A percentile compares a stretch with the other conserved stretches of the same genome.
These are phyloP conservation scores for Yarrowia divulgata DNA, from an alignment of 805 yeast genomes.

Conservation along the genomic window DNA sequence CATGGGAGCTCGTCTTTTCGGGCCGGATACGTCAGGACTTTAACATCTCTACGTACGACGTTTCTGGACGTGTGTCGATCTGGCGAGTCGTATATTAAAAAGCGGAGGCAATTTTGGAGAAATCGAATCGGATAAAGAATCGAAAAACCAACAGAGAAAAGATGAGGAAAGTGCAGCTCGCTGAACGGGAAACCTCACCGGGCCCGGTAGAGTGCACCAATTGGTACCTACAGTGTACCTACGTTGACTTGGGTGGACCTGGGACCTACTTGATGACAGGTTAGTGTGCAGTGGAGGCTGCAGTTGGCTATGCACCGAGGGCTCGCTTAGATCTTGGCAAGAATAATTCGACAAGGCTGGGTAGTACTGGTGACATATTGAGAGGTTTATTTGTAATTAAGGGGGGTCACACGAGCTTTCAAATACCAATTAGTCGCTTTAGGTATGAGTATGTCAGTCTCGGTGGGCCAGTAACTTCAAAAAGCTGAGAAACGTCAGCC, in stretches of 20 bases:
- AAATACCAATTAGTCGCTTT: not conserved
- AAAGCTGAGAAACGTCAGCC: too few species aligned
- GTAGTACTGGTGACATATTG: not conserved
- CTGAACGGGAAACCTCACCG: not conserved
- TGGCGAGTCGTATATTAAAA: not conserved
- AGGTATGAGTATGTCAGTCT: not conserved
- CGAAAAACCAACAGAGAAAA: not conserved
- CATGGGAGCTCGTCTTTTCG: not conserved
- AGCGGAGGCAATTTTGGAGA: not conserved
- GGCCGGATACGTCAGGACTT: not conserved
- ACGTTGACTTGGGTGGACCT: not conserved
- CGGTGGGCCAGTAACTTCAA: not conserved
- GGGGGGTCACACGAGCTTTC: not conserved
- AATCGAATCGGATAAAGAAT: not conserved
- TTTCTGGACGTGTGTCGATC: not conserved
- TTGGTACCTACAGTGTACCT: not conserved
- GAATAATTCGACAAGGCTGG: constrained; percentile 1
- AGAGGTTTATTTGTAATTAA: constrained; percentile 9
- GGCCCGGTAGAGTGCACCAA: not conserved
- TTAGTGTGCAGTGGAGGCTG: not conserved
- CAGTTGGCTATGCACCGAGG: constrained; percentile 7
- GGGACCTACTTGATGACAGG: constrained; percentile 1
- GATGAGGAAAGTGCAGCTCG: not conserved
- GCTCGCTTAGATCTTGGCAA: constrained; percentile 15
- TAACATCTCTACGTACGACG: too few species aligned